These are phyloP conservation scores for Penicillium bovifimosum DNA, from an alignment of 495 filamentous ascomycete genomes.

Conservation along the genomic window DNA sequence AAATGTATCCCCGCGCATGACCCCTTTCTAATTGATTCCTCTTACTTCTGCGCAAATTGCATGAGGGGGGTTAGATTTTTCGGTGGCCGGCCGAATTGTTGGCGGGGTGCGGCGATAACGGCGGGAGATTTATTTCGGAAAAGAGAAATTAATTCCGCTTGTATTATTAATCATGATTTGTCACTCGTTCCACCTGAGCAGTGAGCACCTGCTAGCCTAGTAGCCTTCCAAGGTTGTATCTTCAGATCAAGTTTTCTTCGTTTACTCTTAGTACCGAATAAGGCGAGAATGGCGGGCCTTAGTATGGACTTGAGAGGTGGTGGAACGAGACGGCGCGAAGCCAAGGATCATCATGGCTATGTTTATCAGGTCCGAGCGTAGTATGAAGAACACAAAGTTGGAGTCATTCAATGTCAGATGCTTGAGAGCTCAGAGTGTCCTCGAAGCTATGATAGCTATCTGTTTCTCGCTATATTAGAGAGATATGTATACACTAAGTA, in stretches of 20 bases:
- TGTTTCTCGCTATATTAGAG: no score
- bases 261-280: neutral
- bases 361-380: neutral
- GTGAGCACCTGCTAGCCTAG: no score
- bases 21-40: conserved; percentile 22
- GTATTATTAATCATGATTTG: conserved; percentile 1
- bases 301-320: neutral
- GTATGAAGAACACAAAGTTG: neutral
- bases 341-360: neutral
- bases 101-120: conserved; percentile 38
- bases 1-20: conserved; percentile 9
- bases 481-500: no score
- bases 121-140: conserved; percentile 25
- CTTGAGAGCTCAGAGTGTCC: no score
- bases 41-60: conserved; percentile 17
- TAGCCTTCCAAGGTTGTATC: neutral
- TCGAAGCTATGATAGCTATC: no score
- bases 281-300: neutral
- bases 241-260: neutral
- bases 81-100: conserved; percentile 11
- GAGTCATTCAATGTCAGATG: neutral
- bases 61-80: conserved; percentile 23
- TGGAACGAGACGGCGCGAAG: neutral
- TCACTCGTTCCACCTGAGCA: neutral
- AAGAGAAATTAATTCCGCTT: neutral